A percentile compares a stretch with the other conserved stretches of the same genome.
Conservation (phyloP, 805 yeast genomes). For the fission yeast (Schizosaccharomyces pombe) region DNA sequence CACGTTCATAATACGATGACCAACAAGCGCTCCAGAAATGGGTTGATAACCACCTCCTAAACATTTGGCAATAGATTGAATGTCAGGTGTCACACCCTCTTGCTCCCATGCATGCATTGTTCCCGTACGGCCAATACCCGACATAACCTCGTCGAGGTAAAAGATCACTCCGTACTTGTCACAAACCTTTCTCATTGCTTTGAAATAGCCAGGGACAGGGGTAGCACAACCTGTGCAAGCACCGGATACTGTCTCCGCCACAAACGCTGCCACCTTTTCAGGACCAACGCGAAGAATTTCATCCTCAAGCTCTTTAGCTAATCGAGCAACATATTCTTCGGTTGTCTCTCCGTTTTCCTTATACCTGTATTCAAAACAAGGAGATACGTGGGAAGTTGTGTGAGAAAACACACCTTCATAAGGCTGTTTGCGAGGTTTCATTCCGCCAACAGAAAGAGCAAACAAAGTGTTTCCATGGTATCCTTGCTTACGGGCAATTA, state of each 20-base stretch:
- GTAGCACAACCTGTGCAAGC: not conserved
- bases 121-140: slow-evolving; percentile 33
- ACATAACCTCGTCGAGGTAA: slow-evolving; percentile 33
- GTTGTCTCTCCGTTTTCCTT: not conserved
- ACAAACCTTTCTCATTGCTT: slow-evolving; percentile 24
- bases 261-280: not conserved
- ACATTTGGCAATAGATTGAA: slow-evolving; percentile 27
- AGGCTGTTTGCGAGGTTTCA: not conserved
- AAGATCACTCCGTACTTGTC: slow-evolving; percentile 29
- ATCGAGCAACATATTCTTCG: slow-evolving; percentile 1
- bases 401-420: not conserved
- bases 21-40: slow-evolving; percentile 23
- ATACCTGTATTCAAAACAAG: not conserved
- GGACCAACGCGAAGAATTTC: not conserved
- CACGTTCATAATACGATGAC: not conserved
- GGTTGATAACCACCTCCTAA: slow-evolving; percentile 28
- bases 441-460: slow-evolving; percentile 21
- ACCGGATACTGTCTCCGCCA: not conserved
- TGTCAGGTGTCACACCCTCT: slow-evolving; percentile 24
- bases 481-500: slow-evolving; percentile 22
- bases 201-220: slow-evolving; percentile 19
- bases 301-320: not conserved
- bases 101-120: slow-evolving; percentile 26
- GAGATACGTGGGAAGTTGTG: not conserved
- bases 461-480: slow-evolving; percentile 30